Evolutionary conservation across 2,329 filamentous ascomycete species (phyloP).

Genomic region (Paraphoma sp.): DNA sequence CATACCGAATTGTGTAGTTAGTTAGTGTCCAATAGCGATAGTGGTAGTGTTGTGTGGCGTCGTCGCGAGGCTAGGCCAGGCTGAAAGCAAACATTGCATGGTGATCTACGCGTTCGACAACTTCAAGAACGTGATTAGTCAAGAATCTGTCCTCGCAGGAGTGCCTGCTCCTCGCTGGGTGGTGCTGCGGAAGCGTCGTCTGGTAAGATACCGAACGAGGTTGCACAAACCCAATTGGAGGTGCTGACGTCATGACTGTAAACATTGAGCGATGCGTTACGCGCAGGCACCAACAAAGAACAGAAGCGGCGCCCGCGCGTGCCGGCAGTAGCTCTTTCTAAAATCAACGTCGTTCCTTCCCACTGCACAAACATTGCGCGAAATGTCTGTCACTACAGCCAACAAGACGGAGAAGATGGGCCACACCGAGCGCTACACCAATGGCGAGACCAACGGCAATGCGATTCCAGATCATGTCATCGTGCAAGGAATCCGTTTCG

Average conservation of each 20-base stretch:
- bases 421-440: neutral
- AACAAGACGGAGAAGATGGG: conserved; percentile 1
- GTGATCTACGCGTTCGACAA: too few species aligned
- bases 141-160: too few species aligned
- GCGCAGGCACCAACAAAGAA: neutral
- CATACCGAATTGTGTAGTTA: too few species aligned
- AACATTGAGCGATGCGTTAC: neutral
- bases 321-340: neutral
- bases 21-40: too few species aligned
- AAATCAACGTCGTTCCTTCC: neutral
- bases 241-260: conserved; percentile 6
- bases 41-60: too few species aligned
- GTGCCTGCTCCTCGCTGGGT: neutral
- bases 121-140: too few species aligned
- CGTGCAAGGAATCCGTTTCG: conserved; percentile 5
- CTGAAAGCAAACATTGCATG: too few species aligned
- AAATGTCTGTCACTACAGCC: conserved; percentile 2
- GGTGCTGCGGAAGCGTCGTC: neutral
- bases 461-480: neutral
- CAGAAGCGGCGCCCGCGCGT: neutral
- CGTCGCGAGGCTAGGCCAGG: too few species aligned
- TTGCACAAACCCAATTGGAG: neutral
- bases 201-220: neutral
- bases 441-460: neutral
- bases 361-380: neutral